Evolutionary conservation across 2,329 filamentous ascomycete genomes (phyloP), one percentile per base, ranked within the genome.

Genomic region (Emericellopsis atlantica): DNA sequence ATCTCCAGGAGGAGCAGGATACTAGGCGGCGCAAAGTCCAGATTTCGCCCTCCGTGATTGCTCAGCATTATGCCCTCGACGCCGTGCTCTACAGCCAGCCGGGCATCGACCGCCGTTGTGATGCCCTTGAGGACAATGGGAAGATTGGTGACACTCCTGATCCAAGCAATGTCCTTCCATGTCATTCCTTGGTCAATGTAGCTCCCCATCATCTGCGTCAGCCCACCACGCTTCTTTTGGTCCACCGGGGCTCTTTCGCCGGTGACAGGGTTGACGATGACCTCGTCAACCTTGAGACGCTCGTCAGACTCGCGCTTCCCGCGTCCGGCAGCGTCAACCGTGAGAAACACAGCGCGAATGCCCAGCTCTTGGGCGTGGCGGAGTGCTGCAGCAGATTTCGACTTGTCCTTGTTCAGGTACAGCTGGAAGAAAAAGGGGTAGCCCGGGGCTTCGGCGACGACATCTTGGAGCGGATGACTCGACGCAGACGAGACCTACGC

Each of bases 1-100:
- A 84, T 63, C 57, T 84, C 79, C 1, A 84, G 56, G 5, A 84
- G 40, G 12, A 35, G 12, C 11, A 40, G 22, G 16, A 43, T 35
- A 11, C 36, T 32, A 5, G 43, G 35, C 52, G 33, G 40, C 4
- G 40, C 22, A n/a, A 31, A 73, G 43, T 74, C 70, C 1, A 69
- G 51, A 40, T 59, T 67, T 32, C 81, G 58, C 0, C 81, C 81
- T 2, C 81, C 82, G 53, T 87, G 82, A 48, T 87, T 87, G 12
- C 70, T 75, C 2, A 86, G 64, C 2, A 86, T 69, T 37, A 87
- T 81, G 0, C 76, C 81, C 47, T 85, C 74, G 4, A 74, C 72
- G 0, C 77, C 79, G 11, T 67, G 51, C 40, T 80, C 67, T 31
- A 78, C 66, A 2, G 76, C 76, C 10, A 43, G 18, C 6, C 45